Evolutionary conservation across 495 filamentous ascomycete species (phyloP).

Genomic region (Aspergillus wentii): DNA sequence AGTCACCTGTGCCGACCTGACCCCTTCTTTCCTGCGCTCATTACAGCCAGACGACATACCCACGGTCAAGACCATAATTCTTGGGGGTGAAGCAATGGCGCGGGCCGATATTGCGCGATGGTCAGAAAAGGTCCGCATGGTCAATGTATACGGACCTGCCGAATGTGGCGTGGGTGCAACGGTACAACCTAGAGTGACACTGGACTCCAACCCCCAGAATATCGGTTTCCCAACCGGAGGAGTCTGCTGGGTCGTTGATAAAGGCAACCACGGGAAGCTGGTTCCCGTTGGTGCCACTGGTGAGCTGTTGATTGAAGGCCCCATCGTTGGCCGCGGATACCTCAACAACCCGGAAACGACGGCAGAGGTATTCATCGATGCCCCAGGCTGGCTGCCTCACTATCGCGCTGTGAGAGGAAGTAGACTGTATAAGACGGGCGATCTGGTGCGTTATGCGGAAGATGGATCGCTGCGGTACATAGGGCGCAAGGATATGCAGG

Average conservation of each 20-base stretch:
- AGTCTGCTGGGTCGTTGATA: constrained; percentile 33
- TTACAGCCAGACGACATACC: constrained; percentile 25
- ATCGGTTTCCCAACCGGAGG: constrained; percentile 5
- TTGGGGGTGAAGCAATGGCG: constrained; percentile 37
- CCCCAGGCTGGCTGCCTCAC: too few relatives aligned
- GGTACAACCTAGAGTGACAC: not conserved
- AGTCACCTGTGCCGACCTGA: constrained; percentile 28
- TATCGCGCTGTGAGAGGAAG: too few relatives aligned
- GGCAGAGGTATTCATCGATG: constrained; percentile 28
- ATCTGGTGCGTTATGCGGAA: too few relatives aligned
- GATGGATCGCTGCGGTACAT: too few relatives aligned
- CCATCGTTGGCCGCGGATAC: constrained; percentile 37
- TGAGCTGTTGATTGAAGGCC: constrained; percentile 42
- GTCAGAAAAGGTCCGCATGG: constrained; percentile 33
- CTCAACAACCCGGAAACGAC: constrained; percentile 29
- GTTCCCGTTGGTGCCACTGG: constrained; percentile 36
- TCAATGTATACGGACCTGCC: constrained; percentile 49
- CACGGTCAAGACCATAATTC: constrained; percentile 21
- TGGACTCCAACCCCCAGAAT: not conserved
- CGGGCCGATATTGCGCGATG: constrained; percentile 34
- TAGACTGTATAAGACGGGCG: too few relatives aligned
- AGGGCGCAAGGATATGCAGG: too few relatives aligned
- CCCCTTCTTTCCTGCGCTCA: constrained; percentile 28
- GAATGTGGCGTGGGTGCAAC: constrained; percentile 20
- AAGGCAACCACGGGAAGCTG: constrained; percentile 21